Conservation (phyloP, 345 rosid species). For the Eucalyptus pumila region DNA sequence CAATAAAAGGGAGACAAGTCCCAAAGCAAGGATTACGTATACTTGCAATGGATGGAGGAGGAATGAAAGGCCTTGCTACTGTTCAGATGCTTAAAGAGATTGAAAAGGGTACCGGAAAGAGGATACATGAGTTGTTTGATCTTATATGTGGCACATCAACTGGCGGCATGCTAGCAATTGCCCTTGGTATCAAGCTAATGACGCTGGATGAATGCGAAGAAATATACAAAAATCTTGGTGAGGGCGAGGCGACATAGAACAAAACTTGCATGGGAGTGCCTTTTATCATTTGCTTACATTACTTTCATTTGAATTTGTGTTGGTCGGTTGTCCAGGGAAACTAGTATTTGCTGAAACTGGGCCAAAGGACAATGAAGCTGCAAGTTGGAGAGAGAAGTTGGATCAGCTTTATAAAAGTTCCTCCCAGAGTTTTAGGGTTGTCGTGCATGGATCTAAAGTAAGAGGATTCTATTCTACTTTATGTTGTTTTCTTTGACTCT, state of each 20-base stretch:
- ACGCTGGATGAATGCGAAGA: conserved; percentile 85
- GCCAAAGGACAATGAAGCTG: conserved; percentile 95
- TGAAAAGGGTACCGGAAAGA: conserved; percentile 94
- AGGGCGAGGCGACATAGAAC: not conserved
- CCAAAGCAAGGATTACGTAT: conserved; percentile 92
- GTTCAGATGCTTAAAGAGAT: conserved; percentile 96
- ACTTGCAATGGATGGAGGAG: conserved; percentile 99
- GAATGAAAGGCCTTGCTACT: conserved; percentile 98
- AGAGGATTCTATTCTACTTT: not conserved
- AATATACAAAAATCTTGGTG: conserved; percentile 96
- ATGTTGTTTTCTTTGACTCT: not conserved
- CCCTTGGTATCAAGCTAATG: conserved; percentile 92
- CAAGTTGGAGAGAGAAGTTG: conserved; percentile 96
- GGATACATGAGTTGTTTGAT: conserved; percentile 92
- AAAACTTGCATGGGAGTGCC: not conserved
- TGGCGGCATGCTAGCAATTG: conserved; percentile 98
- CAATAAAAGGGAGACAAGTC: conserved; percentile 81
- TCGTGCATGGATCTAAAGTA: conserved; percentile 99
- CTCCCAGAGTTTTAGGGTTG: conserved; percentile 97
- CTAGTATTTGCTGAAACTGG: conserved; percentile 96
- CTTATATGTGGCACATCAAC: conserved; percentile 99
- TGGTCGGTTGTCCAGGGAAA: conserved; percentile 47
- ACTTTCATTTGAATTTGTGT: not conserved
- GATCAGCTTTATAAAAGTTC: conserved; percentile 98
- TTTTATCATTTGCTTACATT: not conserved